These are phyloP conservation scores for Leccinum aurantiacum DNA, from an alignment of 768 basidiomycete genomes.

Conservation along the genomic window DNA sequence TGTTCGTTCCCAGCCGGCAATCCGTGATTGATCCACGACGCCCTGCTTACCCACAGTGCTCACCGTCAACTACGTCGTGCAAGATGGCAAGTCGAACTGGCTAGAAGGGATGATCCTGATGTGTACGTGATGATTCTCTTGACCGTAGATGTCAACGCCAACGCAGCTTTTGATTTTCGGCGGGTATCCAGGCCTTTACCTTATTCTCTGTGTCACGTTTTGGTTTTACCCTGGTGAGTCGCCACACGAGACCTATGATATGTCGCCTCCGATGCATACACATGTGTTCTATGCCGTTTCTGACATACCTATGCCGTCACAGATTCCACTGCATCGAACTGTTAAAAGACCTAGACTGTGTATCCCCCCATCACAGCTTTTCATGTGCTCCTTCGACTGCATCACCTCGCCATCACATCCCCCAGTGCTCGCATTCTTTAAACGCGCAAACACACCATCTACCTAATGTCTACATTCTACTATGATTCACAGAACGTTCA, in stretches of 20 bases:
- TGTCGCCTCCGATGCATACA: background rate
- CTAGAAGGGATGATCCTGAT: constrained; percentile 86
- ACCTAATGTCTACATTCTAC: background rate
- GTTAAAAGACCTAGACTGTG: constrained; percentile 6
- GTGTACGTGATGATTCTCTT: constrained; percentile 37
- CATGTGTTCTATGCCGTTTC: background rate
- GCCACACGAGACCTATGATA: background rate
- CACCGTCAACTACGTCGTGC: constrained; percentile 82
- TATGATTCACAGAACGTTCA: background rate
- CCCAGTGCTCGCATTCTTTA: background rate
- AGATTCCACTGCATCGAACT: background rate
- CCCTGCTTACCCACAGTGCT: constrained; percentile 46
- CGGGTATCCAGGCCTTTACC: constrained; percentile 43
- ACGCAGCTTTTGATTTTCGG: background rate
- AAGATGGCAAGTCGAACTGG: constrained; percentile 90
- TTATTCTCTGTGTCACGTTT: constrained; percentile 55
- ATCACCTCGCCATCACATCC: background rate
- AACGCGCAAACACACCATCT: background rate
- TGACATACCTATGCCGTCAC: constrained; percentile 12
- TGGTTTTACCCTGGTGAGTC: constrained; percentile 52
- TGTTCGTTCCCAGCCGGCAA: background rate
- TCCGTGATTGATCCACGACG: background rate
- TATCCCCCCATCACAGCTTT: background rate
- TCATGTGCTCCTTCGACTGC: background rate
- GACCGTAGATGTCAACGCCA: too few relatives aligned